These are phyloP conservation scores for Calonectria hongkongensis DNA, from an alignment of 2,329 filamentous ascomycete genomes.

Conservation along the genomic window DNA sequence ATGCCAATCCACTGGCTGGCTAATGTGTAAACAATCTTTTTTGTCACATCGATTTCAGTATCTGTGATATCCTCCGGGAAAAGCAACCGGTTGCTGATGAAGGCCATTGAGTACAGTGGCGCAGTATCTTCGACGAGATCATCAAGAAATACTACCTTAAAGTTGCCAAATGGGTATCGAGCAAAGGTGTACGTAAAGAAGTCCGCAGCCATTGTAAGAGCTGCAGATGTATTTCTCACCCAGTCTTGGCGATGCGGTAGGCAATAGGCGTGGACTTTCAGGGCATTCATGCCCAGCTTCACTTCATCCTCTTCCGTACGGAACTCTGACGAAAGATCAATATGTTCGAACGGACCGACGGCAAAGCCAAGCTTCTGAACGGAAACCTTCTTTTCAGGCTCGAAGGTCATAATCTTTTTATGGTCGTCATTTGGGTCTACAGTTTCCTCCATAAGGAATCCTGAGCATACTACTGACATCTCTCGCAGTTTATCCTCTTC, in stretches of 20 bases:
- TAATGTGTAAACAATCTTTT: slow-evolving; percentile 87
- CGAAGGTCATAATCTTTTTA: slow-evolving; percentile 92
- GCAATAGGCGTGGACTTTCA: slow-evolving; percentile 94
- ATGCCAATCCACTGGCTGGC: slow-evolving; percentile 97
- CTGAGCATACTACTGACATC: slow-evolving; percentile 92
- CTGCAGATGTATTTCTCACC: slow-evolving; percentile 89
- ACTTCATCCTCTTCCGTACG: slow-evolving; percentile 94
- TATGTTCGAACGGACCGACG: slow-evolving; percentile 94
- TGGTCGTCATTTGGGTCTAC: slow-evolving; percentile 84
- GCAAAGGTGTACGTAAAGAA: slow-evolving; percentile 92
- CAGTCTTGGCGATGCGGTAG: slow-evolving; percentile 88
- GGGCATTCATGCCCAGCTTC: slow-evolving; percentile 89
- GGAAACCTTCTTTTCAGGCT: slow-evolving; percentile 83
- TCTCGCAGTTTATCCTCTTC: slow-evolving; percentile 92
- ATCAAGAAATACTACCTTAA: slow-evolving; percentile 95
- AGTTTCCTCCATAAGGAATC: slow-evolving; percentile 89
- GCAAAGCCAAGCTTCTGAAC: slow-evolving; percentile 95
- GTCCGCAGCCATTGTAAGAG: slow-evolving; percentile 91
- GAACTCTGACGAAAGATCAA: slow-evolving; percentile 89
- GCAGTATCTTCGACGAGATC: slow-evolving; percentile 86
- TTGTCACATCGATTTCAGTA: slow-evolving; percentile 86
- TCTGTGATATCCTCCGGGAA: slow-evolving; percentile 92
- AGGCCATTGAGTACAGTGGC: slow-evolving; percentile 87
- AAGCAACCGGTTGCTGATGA: slow-evolving; percentile 90
- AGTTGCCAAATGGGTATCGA: slow-evolving; percentile 92